Evolutionary conservation across 2,329 filamentous ascomycete genomes (phyloP), one percentile per base, ranked within the genome.

Genomic region (Byssochlamys sp.): DNA sequence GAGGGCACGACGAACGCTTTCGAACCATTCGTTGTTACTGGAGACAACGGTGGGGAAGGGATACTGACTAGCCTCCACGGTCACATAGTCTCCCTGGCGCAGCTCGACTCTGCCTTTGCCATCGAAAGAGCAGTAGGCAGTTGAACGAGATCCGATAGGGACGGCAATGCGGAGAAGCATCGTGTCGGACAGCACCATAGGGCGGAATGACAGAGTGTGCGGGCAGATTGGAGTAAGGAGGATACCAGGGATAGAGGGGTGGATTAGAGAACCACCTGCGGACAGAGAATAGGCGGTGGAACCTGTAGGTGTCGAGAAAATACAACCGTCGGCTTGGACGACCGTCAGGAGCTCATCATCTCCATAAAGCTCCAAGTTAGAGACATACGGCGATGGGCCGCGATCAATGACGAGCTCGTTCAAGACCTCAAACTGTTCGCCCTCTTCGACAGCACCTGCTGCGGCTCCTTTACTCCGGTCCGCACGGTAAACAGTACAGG

Each of bases 361-460:
- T 61, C 91, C 94, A 71, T 95, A 97, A 10, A 99, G 81, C 76
- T 99, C 94, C 45, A 99, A 81, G 75, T 96, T 95, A 50, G 92
- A 97, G 59, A 99, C 92, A 71, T 97, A 99, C 24, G 92, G 91
- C 14, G 90, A 95, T 67, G 94, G 94, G 62, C 94, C 94, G 59
- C 94, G 89, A 76, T 99, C 94, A 66, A 99, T 97, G 73, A 99
- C 92, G 55, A 99, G 85, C 77, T 99, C 94, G 75, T 99, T 99
- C 62, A 99, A 84, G 24, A 99, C 92, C 76, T 99, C 94, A 62
- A 96, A 97, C 67, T 96, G 91, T 76, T 97, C 92, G 51, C 88
- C 90, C 73, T 96, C 91, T 65, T 94, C 87, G 63, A 87, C 82
- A n/a, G 83, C 80, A 10, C 81, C 82, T 1, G 77, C 69, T n/a